Conservation (phyloP, 371 early-diverging fungal genomes). For the Coemansia sp. region DNA sequence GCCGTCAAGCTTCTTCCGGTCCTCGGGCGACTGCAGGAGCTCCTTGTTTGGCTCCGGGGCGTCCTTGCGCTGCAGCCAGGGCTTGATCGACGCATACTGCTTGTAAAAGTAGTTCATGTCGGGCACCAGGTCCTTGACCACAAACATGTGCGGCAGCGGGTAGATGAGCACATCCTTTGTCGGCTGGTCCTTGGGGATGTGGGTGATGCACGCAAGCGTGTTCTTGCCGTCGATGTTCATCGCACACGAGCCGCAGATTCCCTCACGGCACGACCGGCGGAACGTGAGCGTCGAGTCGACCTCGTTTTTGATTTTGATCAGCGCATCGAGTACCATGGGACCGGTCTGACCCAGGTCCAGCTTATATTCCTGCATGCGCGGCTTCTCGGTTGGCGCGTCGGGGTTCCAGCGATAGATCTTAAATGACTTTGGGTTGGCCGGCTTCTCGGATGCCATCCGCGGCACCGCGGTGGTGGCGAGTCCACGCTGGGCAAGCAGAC, state of each 20-base stretch:
- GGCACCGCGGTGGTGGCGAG: conserved; percentile 22
- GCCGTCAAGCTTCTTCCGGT: conserved; percentile 95
- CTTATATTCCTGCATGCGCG: conserved; percentile 80
- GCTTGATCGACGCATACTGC: conserved; percentile 95
- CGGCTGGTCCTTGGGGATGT: conserved; percentile 70
- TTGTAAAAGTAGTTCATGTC: conserved; percentile 95
- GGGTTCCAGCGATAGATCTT: conserved; percentile 87
- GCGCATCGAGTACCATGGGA: conserved; percentile 93
- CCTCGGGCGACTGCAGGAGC: conserved; percentile 87
- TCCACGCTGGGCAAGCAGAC: conserved; percentile 25
- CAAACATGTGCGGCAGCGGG: conserved; percentile 95
- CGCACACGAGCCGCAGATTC: conserved; percentile 95
- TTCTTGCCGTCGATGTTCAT: conserved; percentile 96
- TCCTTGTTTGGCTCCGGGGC: conserved; percentile 60
- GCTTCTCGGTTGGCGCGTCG: conserved; percentile 85
- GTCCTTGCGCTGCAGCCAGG: conserved; percentile 85
- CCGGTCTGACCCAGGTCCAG: conserved; percentile 89
- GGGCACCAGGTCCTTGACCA: conserved; percentile 83
- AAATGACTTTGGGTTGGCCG: conserved; percentile 63
- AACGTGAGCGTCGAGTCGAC: conserved; percentile 90
- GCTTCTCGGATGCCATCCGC: conserved; percentile 32
- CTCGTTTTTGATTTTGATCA: conserved; percentile 96
- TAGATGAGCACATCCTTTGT: conserved; percentile 78
- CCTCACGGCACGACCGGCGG: conserved; percentile 76
- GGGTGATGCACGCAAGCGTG: conserved; percentile 89